A percentile compares a stretch with the other conserved stretches of the same genome.
Conservation (phyloP, 805 yeast genomes). For the Kluyveromyces nonfermentans region DNA sequence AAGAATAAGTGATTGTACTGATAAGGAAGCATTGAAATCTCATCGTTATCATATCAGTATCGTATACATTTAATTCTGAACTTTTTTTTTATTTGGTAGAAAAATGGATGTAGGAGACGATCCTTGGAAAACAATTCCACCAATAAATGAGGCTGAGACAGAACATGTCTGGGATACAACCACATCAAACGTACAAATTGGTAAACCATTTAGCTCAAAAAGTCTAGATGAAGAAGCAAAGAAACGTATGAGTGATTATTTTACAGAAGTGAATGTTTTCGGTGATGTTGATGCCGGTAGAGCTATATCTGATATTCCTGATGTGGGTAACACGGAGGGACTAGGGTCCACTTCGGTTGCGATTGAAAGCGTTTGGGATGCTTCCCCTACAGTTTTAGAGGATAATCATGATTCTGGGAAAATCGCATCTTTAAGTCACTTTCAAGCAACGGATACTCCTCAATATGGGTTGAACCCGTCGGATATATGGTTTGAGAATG, state of each 20-base stretch:
- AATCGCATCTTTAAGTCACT: not conserved
- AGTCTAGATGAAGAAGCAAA: not conserved
- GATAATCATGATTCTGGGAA: not conserved
- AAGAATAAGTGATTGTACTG: no score
- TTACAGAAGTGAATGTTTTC: not conserved
- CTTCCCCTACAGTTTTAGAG: not conserved
- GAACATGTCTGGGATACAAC: not conserved
- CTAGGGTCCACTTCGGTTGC: not conserved
- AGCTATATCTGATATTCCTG: not conserved
- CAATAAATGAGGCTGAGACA: not conserved
- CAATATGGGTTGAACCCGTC: slow-evolving; percentile 6
- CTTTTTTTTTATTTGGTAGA: no score
- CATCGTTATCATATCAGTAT: not conserved
- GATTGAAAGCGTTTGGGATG: slow-evolving; percentile 2
- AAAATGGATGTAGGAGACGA: slow-evolving; percentile 1
- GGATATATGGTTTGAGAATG: slow-evolving; percentile 19
- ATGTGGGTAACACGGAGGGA: not conserved
- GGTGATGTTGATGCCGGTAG: not conserved
- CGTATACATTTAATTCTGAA: no score
- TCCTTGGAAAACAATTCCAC: slow-evolving; percentile 1
- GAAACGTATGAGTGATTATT: slow-evolving; percentile 1
- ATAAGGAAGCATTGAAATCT: not conserved
- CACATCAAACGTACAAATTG: not conserved
- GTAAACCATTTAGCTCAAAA: not conserved
- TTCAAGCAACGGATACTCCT: slow-evolving; percentile 3